A percentile compares a stretch with the other conserved stretches of the same genome.
Evolutionary conservation across 257 asterid species (phyloP).

Genomic region (Capsicum chinense): DNA sequence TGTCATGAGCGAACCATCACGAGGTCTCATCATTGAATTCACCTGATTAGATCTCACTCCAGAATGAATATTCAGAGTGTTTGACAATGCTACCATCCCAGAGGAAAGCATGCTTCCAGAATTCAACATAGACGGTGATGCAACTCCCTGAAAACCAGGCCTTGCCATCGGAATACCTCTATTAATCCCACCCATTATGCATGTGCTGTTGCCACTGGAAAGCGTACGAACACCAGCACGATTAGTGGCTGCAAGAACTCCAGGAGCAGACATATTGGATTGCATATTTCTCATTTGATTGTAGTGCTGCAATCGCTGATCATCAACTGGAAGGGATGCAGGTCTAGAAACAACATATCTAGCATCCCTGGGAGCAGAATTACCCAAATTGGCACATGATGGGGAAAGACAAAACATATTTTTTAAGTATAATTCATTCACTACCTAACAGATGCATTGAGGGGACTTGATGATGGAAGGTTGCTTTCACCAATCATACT

Average conservation of each 20-base stretch:
- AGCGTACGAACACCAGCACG: slow-evolving; percentile 71
- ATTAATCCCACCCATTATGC: slow-evolving; percentile 58
- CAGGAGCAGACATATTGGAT: slow-evolving; percentile 61
- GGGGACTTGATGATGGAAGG: slow-evolving; percentile 62
- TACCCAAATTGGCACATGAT: slow-evolving; percentile 29
- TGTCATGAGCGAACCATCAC: slow-evolving; percentile 65
- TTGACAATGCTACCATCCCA: slow-evolving; percentile 58
- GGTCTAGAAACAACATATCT: slow-evolving; percentile 69
- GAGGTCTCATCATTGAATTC: slow-evolving; percentile 64
- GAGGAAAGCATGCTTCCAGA: slow-evolving; percentile 70
- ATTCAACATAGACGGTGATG: slow-evolving; percentile 64
- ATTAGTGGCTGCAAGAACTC: slow-evolving; percentile 70
- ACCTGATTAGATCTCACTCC: slow-evolving; percentile 75
- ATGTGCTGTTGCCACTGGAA: slow-evolving; percentile 70
- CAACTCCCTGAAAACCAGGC: slow-evolving; percentile 75
- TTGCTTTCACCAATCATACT: slow-evolving; percentile 64
- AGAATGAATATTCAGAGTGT: slow-evolving; percentile 63
- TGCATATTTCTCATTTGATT: slow-evolving; percentile 73
- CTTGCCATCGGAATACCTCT: slow-evolving; percentile 72
- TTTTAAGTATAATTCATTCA: slow-evolving; percentile 32
- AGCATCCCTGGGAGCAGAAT: slow-evolving; percentile 58
- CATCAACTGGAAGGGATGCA: slow-evolving; percentile 69
- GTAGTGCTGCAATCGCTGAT: slow-evolving; percentile 77
- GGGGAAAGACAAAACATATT: background rate
- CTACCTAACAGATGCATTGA: slow-evolving; percentile 73